Evolutionary conservation across 2,329 filamentous ascomycete genomes (phyloP).

Genomic region (Colletotrichum camelliae): DNA sequence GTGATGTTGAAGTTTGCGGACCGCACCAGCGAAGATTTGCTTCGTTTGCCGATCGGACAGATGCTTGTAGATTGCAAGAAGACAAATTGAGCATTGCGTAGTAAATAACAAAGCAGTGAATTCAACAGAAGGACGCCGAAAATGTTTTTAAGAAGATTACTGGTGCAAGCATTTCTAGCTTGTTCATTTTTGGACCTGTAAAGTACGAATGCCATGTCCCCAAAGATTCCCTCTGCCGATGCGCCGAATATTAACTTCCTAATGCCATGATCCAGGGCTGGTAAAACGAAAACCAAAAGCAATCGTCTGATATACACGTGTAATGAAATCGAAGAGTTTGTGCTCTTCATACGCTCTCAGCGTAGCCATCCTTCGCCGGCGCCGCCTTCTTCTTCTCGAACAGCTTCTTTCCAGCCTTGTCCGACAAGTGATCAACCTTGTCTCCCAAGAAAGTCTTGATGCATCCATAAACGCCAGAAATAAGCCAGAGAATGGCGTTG

Average conservation of each 20-base stretch:
- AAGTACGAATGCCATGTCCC: not conserved
- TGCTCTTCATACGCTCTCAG: conserved; percentile 32
- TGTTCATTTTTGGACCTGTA: not conserved
- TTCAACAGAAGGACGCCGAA: too few species aligned
- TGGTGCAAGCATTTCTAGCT: not conserved
- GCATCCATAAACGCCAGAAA: conserved; percentile 47
- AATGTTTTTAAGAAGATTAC: too few species aligned
- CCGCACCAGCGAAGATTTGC: fast-evolving
- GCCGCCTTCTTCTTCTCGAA: conserved; percentile 36
- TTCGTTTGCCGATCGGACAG: not conserved
- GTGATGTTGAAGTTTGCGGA: not conserved
- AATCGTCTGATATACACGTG: not conserved
- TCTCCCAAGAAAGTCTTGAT: conserved; percentile 46
- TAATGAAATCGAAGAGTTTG: not conserved
- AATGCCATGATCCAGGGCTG: not conserved
- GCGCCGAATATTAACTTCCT: not conserved
- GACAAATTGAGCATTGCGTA: not conserved
- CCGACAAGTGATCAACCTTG: conserved; percentile 42
- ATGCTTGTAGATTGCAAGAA: not conserved
- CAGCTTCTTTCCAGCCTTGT: conserved; percentile 42
- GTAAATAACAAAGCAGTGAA: not conserved
- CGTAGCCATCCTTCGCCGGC: conserved; percentile 27
- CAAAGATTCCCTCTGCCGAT: not conserved
- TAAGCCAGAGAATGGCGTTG: conserved; percentile 70
- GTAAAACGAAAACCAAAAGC: not conserved